Base-by-base conservation (phyloP, 169 alveolate genomes). In the Plasmodium relictum region DNA sequence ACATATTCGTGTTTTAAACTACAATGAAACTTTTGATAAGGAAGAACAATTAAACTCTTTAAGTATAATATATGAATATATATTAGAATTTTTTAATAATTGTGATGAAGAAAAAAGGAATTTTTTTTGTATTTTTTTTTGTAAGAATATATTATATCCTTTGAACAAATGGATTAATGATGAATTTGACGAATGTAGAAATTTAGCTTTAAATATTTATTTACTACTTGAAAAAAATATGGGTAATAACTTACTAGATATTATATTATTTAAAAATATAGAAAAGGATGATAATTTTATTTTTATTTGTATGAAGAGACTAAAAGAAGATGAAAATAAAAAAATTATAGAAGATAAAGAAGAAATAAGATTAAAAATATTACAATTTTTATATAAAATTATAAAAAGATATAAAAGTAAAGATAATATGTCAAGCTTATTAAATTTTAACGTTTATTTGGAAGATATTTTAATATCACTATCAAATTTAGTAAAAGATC, bases 281-380 rank as follows among this genome's bases (percentile, higher is more conserved):
- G 50, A 68, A 7, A 76, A 58, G 12, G 89, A 73, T 37, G 88
- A 73, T 9, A 76, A 48, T 62, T 76, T 76, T 65, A 68, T 76
- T 14, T 24, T 62, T 63, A 76, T 62, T 22, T 76, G 89, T 16
- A 65, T 54, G 56, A 76, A 52, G 54, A 63, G 89, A 45, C 37
- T 76, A 31, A 76, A 62, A 69, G 89, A 76, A 45, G 73, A 76
- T 76, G 73, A 63, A 76, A 58, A 76, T 48, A 24, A 76, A 24
- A 76, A 39, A 76, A 58, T 76, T 48, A 39, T 76, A 14, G 89
- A 76, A 76, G 89, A 76, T n/a, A 76, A 76, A 76, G 89, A 76
- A 63, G 89, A 76, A 63, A 68, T 76, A 68, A 44, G 89, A 50
- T 41, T 76, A 62, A 76, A 76, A 76, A 76, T 76, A 26, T 42